Percentiles rank a stretch among this genome's conserved stretches.
Conservation (phyloP, 352 stramenopile species). For the Globisporangium yorkense region DNA sequence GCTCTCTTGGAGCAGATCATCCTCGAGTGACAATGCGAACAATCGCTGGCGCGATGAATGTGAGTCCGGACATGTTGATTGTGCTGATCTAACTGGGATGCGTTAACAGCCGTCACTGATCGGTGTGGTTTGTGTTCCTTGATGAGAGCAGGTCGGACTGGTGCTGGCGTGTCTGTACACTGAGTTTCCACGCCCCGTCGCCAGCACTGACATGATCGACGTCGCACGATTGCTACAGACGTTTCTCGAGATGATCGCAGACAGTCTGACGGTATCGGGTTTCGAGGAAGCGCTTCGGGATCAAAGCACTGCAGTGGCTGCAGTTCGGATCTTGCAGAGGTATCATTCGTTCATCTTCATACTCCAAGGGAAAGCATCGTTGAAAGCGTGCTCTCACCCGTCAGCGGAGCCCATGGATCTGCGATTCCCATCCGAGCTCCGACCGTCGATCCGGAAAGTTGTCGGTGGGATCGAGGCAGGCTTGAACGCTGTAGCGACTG, state of each 20-base stretch:
- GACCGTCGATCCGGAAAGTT: slow-evolving; percentile 44
- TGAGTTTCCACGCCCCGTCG: slow-evolving; percentile 11
- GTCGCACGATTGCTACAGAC: slow-evolving; percentile 27
- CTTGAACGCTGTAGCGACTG: slow-evolving; percentile 19
- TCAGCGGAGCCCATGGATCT: slow-evolving; percentile 58
- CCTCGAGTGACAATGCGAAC: slow-evolving; percentile 23
- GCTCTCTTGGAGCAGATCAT: slow-evolving; percentile 16
- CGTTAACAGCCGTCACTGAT: slow-evolving; percentile 6
- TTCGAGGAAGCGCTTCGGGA: slow-evolving; percentile 10
- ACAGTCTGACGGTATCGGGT: slow-evolving; percentile 12
- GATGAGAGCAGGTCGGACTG: slow-evolving; percentile 26
- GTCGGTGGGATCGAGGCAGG: slow-evolving; percentile 33
- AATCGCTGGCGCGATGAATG: slow-evolving; percentile 32
- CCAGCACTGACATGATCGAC: slow-evolving; percentile 5
- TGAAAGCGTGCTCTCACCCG: slow-evolving; percentile 39
- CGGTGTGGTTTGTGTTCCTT: slow-evolving; percentile 5
- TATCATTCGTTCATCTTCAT: slow-evolving; percentile 64
- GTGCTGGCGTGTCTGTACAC: slow-evolving; percentile 32
- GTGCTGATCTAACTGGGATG: slow-evolving; percentile 1
- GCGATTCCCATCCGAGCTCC: slow-evolving; percentile 47
- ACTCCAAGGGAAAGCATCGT: slow-evolving; percentile 37
- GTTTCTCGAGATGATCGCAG: slow-evolving; percentile 42
- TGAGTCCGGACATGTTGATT: slow-evolving; percentile 14
- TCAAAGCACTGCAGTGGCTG: slow-evolving; percentile 17
- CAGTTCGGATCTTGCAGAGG: slow-evolving; percentile 32